These are phyloP conservation scores for Blastobotrys persicus DNA, from an alignment of 1,139 yeast species.

Conservation along the genomic window DNA sequence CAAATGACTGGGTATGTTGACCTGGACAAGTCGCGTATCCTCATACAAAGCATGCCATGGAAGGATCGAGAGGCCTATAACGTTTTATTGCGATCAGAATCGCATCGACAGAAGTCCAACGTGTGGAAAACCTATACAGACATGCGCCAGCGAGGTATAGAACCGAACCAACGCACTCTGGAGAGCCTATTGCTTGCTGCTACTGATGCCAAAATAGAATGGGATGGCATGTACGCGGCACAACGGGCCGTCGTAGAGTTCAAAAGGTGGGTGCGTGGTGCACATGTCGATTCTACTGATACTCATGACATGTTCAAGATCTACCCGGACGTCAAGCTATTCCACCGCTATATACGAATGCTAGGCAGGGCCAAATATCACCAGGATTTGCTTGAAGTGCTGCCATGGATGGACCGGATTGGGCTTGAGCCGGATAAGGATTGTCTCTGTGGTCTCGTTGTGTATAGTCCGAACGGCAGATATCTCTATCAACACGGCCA, in stretches of 20 bases:
- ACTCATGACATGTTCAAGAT: conserved; percentile 35
- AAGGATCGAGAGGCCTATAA: conserved; percentile 16
- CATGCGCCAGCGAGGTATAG: conserved; percentile 22
- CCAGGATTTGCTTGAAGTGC: conserved; percentile 50
- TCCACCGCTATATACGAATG: conserved; percentile 53
- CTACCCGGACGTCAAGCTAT: conserved; percentile 48
- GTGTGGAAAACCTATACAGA: conserved; percentile 32
- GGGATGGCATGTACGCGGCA: conserved; percentile 56
- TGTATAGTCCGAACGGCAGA: conserved; percentile 34
- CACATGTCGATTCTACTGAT: conserved; percentile 32
- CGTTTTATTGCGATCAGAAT: conserved; percentile 24
- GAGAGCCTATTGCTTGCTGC: conserved; percentile 31
- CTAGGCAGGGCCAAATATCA: conserved; percentile 49
- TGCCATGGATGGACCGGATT: conserved; percentile 60
- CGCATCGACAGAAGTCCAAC: conserved; percentile 18
- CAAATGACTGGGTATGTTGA: conserved; percentile 5
- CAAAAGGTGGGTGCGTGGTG: conserved; percentile 40
- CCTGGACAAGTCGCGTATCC: conserved; percentile 2
- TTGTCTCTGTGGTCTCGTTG: conserved; percentile 33
- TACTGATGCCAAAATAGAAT: conserved; percentile 30
- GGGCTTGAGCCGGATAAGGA: conserved; percentile 45
- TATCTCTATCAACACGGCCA: conserved; percentile 32
- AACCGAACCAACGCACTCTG: conserved; percentile 30
- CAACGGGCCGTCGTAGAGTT: conserved; percentile 63
- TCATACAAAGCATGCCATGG: not conserved